phyloP scores from a whole-genome alignment of 1,139 yeast species.

The Candida gigantensis region DNA sequence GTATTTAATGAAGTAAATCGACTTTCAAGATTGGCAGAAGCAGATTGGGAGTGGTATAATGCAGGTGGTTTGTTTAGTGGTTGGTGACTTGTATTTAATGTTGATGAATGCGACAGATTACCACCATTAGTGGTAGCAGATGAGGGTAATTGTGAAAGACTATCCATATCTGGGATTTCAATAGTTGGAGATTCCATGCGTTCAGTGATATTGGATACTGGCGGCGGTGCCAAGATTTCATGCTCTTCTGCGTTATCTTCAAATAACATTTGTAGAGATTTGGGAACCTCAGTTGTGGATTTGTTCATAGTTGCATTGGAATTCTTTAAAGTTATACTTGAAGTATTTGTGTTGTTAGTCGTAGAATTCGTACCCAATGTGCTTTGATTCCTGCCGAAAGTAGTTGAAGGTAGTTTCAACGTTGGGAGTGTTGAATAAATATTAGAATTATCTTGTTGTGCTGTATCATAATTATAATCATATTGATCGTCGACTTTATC shows the following conservation, averaged over 20 bases:
- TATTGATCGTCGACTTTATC: conserved; percentile 41
- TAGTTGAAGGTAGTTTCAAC: conserved; percentile 21
- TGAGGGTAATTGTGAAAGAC: conserved; percentile 26
- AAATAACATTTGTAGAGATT: conserved; percentile 70
- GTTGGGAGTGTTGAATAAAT: conserved; percentile 34
- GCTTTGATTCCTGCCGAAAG: conserved; percentile 11
- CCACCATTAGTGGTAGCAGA: conserved; percentile 3
- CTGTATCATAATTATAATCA: conserved; percentile 24
- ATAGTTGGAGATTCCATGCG: conserved; percentile 46
- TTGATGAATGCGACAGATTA: conserved; percentile 1
- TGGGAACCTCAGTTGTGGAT: conserved; percentile 56
- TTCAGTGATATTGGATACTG: conserved; percentile 14
- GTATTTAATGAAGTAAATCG: conserved; percentile 22
- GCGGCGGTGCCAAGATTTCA: conserved; percentile 10
- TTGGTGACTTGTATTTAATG: conserved; percentile 20
- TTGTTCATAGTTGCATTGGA: conserved; percentile 8
- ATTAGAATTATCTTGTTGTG: conserved; percentile 17
- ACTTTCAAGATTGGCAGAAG: conserved; percentile 45
- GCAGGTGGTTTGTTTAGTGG: conserved; percentile 49
- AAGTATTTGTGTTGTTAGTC: too few species aligned
- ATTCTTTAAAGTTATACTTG: conserved; percentile 10
- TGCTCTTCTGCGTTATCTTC: conserved; percentile 41
- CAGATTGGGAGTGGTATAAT: conserved; percentile 50
- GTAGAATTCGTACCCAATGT: too few species aligned
- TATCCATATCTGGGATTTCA: conserved; percentile 49